A percentile compares a stretch with the other conserved stretches of the same genome.
phyloP scores from a whole-genome alignment of 2,329 filamentous ascomycete genomes.

The Escovopsis weberi region DNA sequence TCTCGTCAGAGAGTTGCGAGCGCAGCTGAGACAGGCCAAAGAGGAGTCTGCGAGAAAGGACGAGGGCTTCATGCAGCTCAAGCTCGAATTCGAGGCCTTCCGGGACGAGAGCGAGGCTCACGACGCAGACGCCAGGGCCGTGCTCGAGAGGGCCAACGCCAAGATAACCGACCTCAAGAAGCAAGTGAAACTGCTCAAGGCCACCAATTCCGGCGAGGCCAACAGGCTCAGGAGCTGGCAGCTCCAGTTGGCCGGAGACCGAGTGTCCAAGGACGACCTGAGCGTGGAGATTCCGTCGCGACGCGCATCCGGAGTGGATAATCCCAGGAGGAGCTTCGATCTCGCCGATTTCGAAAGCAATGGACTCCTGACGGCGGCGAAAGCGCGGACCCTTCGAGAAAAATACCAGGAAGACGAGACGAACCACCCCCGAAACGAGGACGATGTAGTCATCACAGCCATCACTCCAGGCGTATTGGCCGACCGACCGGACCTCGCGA shows the following conservation, averaged over 20 bases:
- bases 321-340: conserved; percentile 16
- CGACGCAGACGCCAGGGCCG: conserved; percentile 39
- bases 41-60: conserved; percentile 33
- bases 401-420: conserved; percentile 20
- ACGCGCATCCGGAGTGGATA: conserved; percentile 1
- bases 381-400: conserved; percentile 18
- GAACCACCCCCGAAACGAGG: conserved; percentile 6
- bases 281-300: background rate
- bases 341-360: conserved; percentile 8
- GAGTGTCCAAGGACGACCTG: conserved; percentile 5
- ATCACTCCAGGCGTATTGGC: conserved; percentile 7
- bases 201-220: conserved; percentile 7
- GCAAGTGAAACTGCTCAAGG: conserved; percentile 33
- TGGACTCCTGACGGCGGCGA: conserved; percentile 6
- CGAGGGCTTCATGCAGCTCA: conserved; percentile 32
- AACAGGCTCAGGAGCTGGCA: conserved; percentile 18
- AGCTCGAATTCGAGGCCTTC: conserved; percentile 37
- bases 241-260: conserved; percentile 9
- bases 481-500: conserved; percentile 16
- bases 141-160: conserved; percentile 40
- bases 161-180: conserved; percentile 43
- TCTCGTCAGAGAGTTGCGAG: conserved; percentile 21
- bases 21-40: conserved; percentile 27
- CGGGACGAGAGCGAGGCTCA: conserved; percentile 38
- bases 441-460: conserved; percentile 7